Evolutionary conservation across 2,329 filamentous ascomycete species (phyloP).

Genomic region (Chrysosporium queenslandicum): DNA sequence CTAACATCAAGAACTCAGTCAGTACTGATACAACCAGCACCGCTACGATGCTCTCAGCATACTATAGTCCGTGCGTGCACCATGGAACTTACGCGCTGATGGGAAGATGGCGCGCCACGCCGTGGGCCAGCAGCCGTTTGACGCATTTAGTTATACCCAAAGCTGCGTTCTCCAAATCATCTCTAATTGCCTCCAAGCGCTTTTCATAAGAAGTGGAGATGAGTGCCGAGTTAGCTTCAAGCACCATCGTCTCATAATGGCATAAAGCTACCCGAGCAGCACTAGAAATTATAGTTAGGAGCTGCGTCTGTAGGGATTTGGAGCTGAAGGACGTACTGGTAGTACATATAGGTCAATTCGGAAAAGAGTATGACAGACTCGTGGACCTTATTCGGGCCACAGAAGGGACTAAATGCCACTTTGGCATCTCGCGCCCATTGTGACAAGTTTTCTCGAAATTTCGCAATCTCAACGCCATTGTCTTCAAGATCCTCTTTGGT

Average conservation of each 20-base stretch:
- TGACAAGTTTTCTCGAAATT: constrained; percentile 31
- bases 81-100: constrained; percentile 37
- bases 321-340: constrained; percentile 34
- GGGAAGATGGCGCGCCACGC: constrained; percentile 39
- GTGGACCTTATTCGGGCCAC: constrained; percentile 21
- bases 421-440: constrained; percentile 36
- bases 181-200: constrained; percentile 21
- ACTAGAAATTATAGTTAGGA: constrained; percentile 21
- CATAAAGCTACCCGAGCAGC: constrained; percentile 38
- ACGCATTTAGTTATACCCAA: constrained; percentile 39
- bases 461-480: constrained; percentile 21
- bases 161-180: constrained; percentile 40
- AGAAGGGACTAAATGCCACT: constrained; percentile 6
- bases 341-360: constrained; percentile 45
- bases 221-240: constrained; percentile 30
- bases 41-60: neutral
- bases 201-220: constrained; percentile 35
- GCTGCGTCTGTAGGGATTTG: neutral
- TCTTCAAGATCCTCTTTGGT: constrained; percentile 11
- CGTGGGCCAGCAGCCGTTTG: constrained; percentile 40
- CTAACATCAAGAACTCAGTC: neutral
- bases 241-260: constrained; percentile 40
- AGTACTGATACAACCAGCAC: neutral
- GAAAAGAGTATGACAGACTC: constrained; percentile 40
- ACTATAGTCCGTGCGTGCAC: too few relatives aligned